Base-by-base conservation (phyloP, 2,329 filamentous ascomycete species). In the Aspergillus versicolor region DNA sequence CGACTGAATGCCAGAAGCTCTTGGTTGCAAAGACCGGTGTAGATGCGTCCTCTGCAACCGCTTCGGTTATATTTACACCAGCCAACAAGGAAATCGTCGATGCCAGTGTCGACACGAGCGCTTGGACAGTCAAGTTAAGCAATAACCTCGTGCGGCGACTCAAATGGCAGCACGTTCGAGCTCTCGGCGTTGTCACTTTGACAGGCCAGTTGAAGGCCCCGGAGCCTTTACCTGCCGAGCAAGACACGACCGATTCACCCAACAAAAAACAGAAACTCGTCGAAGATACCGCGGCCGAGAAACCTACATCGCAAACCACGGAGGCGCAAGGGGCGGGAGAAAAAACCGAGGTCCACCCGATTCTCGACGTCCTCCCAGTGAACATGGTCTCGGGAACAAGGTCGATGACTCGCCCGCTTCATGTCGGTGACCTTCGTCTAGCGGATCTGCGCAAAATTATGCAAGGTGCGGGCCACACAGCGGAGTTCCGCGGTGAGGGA, bases 61-160 rank as follows among this genome's bases (percentile, higher is more conserved):
- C 75, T 75, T 82, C 86, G 37, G 87, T 92, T 61, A 90, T 99
- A 5, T 93, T 93, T 70, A 92, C 91, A 0, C 94, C 94, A 1
- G 74, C 78, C 9, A 79, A 90, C n/a, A 92, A 92, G 22, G 79
- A 83, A 34, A 79, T 82, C 13, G 82, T 99, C 42, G 88, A 99
- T 73, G 94, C 93, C 12, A 97, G 92, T 68, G 93, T 97, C 42
- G 94, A 99, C 71, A 97, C 93, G 5, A 97, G 97, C 71, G 92
- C 94, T 4, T 99, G 95, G 94, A 88, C 90, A 22, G 90, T 99
- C 59, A 96, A 92, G 74, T 82, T 99, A 17, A 92, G 91, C 48
- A 90, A 93, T 64, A 80, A 84, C 44, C 84, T 99, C 19, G 89
- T 96, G 58, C 91, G 91, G 74, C 89, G 89, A 65, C 82, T 99